A percentile compares a stretch with the other conserved stretches of the same genome.
Conservation (phyloP, 1,284 basidiomycete genomes). For the Spongiforma sp. region DNA sequence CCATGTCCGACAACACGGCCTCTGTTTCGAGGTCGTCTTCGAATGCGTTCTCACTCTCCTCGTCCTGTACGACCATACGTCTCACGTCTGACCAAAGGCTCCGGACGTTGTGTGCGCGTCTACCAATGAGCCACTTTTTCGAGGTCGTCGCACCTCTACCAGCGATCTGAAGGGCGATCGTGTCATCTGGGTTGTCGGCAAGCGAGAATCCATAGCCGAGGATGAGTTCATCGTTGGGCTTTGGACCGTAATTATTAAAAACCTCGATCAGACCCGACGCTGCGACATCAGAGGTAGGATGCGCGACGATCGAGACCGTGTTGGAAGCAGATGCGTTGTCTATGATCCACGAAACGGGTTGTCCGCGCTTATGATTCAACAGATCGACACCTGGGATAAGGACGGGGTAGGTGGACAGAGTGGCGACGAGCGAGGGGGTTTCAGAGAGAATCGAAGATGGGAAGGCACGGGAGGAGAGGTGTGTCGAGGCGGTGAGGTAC, state of each 20-base stretch:
- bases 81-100: slow-evolving; percentile 66
- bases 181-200: slow-evolving; percentile 80
- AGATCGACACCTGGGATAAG: slow-evolving; percentile 87
- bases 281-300: neutral
- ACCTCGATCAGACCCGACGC: slow-evolving; percentile 58
- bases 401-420: slow-evolving; percentile 68
- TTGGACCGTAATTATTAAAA: slow-evolving; percentile 90
- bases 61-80: slow-evolving; percentile 41
- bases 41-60: slow-evolving; percentile 45
- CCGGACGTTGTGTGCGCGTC: slow-evolving; percentile 57
- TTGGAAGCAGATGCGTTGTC: slow-evolving; percentile 5
- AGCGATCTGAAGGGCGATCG: slow-evolving; percentile 79
- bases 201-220: slow-evolving; percentile 89
- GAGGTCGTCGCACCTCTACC: slow-evolving; percentile 53
- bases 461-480: slow-evolving; percentile 87
- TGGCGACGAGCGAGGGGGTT: slow-evolving; percentile 57
- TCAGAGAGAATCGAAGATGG: slow-evolving; percentile 81
- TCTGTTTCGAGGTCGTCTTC: slow-evolving; percentile 71
- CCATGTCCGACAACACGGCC: slow-evolving; percentile 68
- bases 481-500: slow-evolving; percentile 74
- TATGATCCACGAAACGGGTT: slow-evolving; percentile 82
- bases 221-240: slow-evolving; percentile 87
- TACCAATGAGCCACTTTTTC: slow-evolving; percentile 67
- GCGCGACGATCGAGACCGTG: neutral
- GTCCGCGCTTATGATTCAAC: slow-evolving; percentile 78